A percentile compares a stretch with the other conserved stretches of the same genome.
Conservation (phyloP, 805 yeast genomes). For the Debaryomyces hansenii region DNA sequence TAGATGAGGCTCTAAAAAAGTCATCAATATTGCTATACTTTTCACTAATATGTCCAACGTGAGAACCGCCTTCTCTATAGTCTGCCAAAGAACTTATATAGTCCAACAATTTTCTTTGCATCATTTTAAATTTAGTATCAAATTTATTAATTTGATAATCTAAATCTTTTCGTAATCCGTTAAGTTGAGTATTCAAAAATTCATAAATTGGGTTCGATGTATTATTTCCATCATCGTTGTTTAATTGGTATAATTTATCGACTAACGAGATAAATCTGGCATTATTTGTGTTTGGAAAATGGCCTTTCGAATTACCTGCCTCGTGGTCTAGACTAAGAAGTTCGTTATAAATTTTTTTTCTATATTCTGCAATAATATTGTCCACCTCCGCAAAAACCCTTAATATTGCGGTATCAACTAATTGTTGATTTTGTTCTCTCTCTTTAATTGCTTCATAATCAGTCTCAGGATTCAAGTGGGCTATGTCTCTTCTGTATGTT, state of each 20-base stretch:
- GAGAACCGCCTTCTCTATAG: slow-evolving; percentile 33
- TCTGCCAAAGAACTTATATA: slow-evolving; percentile 33
- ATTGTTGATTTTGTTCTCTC: slow-evolving; percentile 23
- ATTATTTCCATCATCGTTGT: slow-evolving; percentile 14
- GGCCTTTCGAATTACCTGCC: slow-evolving; percentile 11
- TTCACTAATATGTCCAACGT: slow-evolving; percentile 37
- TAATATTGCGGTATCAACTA: slow-evolving; percentile 27
- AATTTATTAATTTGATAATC: slow-evolving; percentile 37
- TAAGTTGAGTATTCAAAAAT: slow-evolving; percentile 34
- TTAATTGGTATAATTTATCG: slow-evolving; percentile 37
- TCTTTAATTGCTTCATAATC: slow-evolving; percentile 10
- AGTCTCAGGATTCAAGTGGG: slow-evolving; percentile 11
- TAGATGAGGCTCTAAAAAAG: slow-evolving; percentile 29
- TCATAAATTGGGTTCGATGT: slow-evolving; percentile 31
- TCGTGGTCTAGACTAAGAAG: slow-evolving; percentile 40
- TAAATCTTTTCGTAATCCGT: slow-evolving; percentile 30
- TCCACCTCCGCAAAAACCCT: slow-evolving; percentile 34
- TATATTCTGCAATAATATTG: slow-evolving; percentile 32
- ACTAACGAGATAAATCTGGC: slow-evolving; percentile 38
- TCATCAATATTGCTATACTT: slow-evolving; percentile 39
- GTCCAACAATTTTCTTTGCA: slow-evolving; percentile 38
- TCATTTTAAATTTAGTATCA: slow-evolving; percentile 31
- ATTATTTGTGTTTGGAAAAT: slow-evolving; percentile 12
- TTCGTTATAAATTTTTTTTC: slow-evolving; percentile 35
- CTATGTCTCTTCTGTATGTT: slow-evolving; percentile 9